Evolutionary conservation across 2,329 filamentous ascomycete species (phyloP).

Genomic region (Microdochium bolleyi): DNA sequence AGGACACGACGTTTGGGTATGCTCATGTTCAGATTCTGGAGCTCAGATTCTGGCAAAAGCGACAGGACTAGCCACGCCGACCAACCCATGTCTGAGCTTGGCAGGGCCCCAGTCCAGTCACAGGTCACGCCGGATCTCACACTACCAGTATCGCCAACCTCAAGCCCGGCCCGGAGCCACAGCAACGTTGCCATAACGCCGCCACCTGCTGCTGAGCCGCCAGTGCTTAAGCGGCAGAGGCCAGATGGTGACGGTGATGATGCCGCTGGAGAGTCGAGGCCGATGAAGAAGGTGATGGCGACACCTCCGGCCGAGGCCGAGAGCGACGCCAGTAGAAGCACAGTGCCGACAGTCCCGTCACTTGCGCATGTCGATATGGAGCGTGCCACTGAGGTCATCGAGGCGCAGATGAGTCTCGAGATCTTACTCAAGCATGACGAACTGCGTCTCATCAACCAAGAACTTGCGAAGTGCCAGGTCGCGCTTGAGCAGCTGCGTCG

Average conservation of each 20-base stretch:
- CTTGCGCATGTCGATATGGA: constrained; percentile 28
- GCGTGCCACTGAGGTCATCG: constrained; percentile 62
- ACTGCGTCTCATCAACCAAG: constrained; percentile 87
- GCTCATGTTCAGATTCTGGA: constrained; percentile 57
- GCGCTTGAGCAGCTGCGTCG: constrained; percentile 89
- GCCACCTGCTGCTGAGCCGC: constrained; percentile 12
- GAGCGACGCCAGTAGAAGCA: background rate
- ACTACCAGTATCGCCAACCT: constrained; percentile 16
- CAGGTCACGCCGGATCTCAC: constrained; percentile 19
- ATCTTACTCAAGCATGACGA: constrained; percentile 93
- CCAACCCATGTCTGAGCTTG: constrained; percentile 28
- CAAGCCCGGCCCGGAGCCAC: constrained; percentile 19
- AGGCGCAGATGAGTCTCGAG: constrained; percentile 83
- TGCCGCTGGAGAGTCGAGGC: constrained; percentile 15
- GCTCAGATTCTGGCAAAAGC: constrained; percentile 48
- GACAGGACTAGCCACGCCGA: constrained; percentile 38
- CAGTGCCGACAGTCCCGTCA: constrained; percentile 2
- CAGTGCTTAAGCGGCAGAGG: constrained; percentile 34
- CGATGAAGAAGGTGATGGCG: constrained; percentile 17
- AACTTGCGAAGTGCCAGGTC: constrained; percentile 90
- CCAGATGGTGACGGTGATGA: constrained; percentile 23
- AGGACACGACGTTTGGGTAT: constrained; percentile 22
- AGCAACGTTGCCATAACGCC: constrained; percentile 23
- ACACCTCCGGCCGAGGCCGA: constrained; percentile 12
- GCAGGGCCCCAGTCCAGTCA: constrained; percentile 20